A percentile compares a stretch with the other conserved stretches of the same genome.
phyloP scores from a whole-genome alignment of 2,329 filamentous ascomycete genomes.

The Colletotrichum sp. region DNA sequence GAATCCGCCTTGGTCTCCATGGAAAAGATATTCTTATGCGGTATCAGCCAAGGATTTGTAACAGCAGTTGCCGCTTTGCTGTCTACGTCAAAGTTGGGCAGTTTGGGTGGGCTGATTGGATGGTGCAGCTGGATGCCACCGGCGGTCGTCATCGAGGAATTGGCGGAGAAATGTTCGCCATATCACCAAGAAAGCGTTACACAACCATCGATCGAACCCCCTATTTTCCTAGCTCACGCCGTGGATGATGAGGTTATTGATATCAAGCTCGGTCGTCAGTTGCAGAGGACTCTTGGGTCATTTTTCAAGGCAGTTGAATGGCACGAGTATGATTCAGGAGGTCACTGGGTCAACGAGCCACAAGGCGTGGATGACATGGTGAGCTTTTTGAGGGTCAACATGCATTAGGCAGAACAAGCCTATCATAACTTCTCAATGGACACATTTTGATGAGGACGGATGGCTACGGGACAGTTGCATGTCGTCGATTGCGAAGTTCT shows the following conservation, averaged over 20 bases:
- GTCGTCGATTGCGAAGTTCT: not conserved
- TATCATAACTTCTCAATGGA: not conserved
- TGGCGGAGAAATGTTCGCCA: not conserved
- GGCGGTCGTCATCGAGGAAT: not conserved
- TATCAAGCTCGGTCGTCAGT: constrained; percentile 25
- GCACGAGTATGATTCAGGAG: constrained; percentile 32
- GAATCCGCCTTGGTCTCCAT: constrained; percentile 27
- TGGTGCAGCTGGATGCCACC: constrained; percentile 29
- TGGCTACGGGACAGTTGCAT: not conserved
- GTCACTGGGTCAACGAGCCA: constrained; percentile 32
- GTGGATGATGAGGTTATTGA: constrained; percentile 33
- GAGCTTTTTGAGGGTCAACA: not conserved
- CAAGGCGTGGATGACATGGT: constrained; percentile 28
- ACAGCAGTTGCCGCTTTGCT: constrained; percentile 25
- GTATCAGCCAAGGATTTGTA: constrained; percentile 37
- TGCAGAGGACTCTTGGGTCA: constrained; percentile 25
- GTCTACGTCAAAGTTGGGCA: not conserved
- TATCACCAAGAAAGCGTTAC: not conserved
- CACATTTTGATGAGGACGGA: not conserved
- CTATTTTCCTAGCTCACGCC: constrained; percentile 31
- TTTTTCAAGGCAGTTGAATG: constrained; percentile 24
- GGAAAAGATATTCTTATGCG: constrained; percentile 31
- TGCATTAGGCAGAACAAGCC: not conserved
- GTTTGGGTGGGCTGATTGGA: constrained; percentile 31
- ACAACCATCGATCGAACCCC: not conserved